Base-by-base conservation (phyloP, 108 stramenopile genomes). In the Skeletonema marinoi region DNA sequence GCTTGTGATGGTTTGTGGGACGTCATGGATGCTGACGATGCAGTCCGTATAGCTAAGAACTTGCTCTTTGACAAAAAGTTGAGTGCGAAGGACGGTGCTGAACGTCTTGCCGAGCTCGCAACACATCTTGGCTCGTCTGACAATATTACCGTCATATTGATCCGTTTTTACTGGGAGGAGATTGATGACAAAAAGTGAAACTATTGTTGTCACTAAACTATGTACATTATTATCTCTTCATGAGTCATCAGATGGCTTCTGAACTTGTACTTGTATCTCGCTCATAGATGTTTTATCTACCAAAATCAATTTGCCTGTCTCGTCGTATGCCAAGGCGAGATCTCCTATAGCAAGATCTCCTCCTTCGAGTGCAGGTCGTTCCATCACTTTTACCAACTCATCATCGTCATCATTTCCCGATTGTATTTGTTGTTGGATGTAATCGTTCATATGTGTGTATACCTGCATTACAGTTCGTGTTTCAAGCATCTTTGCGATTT, bases 1-100 rank as follows among this genome's bases (percentile, higher is more conserved):
- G 91, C 90, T 10, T 94, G 90, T 67, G 93, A 94, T 85, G 93
- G 93, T 14, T 66, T 94, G 51, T 93, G 92, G 92, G 93, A 94
- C 80, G 93, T 94, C 3, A 90, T 94, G 77, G 90, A 91, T 68
- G 68, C 81, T 36, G 83, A 84, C 62, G 83, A 84, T 76, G 77
- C 87, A 39, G 79, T 89, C 29, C 78, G 91, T 73, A 86, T 94
- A 10, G 87, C 89, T 35, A 88, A 86, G 30, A 87, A 89, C 68
- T 79, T 94, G 21, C 73, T 94, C 38, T 90, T 89, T 63, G 87
- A 80, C 14, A 85, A 88, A 62, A 82, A 85, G 60, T 85, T 81
- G 44, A 78, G 86, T 42, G 90, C 93, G 7, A 87, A 92, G 64
- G 74, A 87, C 56, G 86, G 88, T 6, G 90, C 93, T 35, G 89